A percentile compares a stretch with the other conserved stretches of the same genome.
Evolutionary conservation across 2,329 filamentous ascomycete genomes (phyloP).

Genomic region (Sclerotinia spermophila): DNA sequence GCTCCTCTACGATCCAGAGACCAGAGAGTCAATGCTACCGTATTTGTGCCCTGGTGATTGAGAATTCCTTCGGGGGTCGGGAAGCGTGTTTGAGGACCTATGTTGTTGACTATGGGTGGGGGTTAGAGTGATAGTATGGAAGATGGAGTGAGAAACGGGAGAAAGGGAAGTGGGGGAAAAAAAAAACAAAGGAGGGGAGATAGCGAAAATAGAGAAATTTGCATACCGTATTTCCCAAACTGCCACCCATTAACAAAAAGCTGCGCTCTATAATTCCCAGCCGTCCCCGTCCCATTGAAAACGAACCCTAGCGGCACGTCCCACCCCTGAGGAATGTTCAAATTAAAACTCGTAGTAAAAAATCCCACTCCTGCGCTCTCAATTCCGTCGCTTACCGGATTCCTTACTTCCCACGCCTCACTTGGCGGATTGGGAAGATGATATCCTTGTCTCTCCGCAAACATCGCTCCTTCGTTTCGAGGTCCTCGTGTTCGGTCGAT

Average conservation of each 20-base stretch:
- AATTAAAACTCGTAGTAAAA: constrained; percentile 52
- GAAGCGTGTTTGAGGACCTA: constrained; percentile 69
- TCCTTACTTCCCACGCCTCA: constrained; percentile 42
- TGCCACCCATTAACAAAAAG: constrained; percentile 76
- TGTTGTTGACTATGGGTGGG: constrained; percentile 47
- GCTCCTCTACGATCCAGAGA: constrained; percentile 40
- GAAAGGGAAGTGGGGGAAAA: not conserved
- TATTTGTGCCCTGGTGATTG: constrained; percentile 68
- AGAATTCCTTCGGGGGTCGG: constrained; percentile 71
- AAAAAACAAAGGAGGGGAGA: not conserved
- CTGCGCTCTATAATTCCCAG: constrained; percentile 53
- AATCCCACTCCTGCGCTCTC: constrained; percentile 52
- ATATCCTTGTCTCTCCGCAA: constrained; percentile 59
- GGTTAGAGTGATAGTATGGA: not conserved
- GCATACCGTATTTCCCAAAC: constrained; percentile 56
- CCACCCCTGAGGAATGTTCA: constrained; percentile 53
- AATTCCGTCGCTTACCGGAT: constrained; percentile 43
- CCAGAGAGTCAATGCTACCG: constrained; percentile 66
- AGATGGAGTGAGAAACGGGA: not conserved
- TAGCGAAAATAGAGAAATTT: not conserved
- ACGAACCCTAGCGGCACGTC: constrained; percentile 60
- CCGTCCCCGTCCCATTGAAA: constrained; percentile 47
- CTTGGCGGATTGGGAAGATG: constrained; percentile 53
- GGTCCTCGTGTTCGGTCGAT: constrained; percentile 56
- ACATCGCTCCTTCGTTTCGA: constrained; percentile 63